Evolutionary conservation across 768 basidiomycete species (phyloP), one percentile per base, ranked within the genome.

Genomic region (Clavaria fumosa): DNA sequence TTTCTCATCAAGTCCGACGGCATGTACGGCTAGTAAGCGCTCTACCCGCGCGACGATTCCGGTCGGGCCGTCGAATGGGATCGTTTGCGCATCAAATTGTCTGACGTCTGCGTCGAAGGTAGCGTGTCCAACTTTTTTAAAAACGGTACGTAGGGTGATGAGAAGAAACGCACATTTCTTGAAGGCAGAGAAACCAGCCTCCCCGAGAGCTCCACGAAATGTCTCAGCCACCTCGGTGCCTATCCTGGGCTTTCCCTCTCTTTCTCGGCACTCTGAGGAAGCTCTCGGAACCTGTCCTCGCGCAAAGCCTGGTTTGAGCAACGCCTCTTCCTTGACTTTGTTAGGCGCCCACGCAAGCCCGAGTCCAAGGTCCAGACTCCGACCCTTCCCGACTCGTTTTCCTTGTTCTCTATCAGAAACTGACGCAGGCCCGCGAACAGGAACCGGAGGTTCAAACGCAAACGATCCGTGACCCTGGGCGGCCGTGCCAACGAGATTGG

Each of bases 321-420:
- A 69, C 27, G 75, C 73, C 50, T 80, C 77, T 35, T 68, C 66
- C 43, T 28, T 28, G 23, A 83, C 63, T 44, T 62, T 75, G 23
- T 67, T 64, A 15, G 80, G 75, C 3, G 79, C 80, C 80, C 80
- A 82, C 10, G 75, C 58, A 30, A 83, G 60, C 4, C 76, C 77
- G 11, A 82, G 53, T 2, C 73, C 72, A 6, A 82, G 65, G 52
- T 82, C 80, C 24, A 83, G 54, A 43, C 55, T 50, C 37, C 54
- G 36, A 44, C 50, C 41, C 38, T 39, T 45, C 5, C 41, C 48
- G 44, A 44, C 52, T 37, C 47, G 45, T 52, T 30, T 55, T 51
- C 19, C 52, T 50, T 17, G 46, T 47, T 1, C 45, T 47, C 44
- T 49, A 52, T 12, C 50, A 52, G 12, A 45, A 39, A 2, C 51